These are phyloP conservation scores for Metschnikowia chrysomelidarum DNA, from an alignment of 805 yeast genomes.

Conservation along the genomic window DNA sequence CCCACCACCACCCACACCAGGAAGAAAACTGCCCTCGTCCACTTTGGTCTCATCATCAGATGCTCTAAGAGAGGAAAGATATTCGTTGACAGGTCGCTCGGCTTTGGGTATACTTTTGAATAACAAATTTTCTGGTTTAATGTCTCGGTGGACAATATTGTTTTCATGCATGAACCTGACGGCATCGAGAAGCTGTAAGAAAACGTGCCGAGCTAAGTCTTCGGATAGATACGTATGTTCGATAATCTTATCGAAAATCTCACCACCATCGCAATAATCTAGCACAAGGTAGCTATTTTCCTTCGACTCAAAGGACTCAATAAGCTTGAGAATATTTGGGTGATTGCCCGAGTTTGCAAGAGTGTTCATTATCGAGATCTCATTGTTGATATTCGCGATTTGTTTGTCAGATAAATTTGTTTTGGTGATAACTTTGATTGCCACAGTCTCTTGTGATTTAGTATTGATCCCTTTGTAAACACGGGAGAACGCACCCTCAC, in stretches of 20 bases:
- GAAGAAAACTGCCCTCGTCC: conserved; percentile 84
- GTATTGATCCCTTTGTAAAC: conserved; percentile 60
- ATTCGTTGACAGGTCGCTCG: conserved; percentile 41
- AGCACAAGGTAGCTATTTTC: conserved; percentile 66
- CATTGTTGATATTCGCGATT: conserved; percentile 71
- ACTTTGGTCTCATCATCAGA: conserved; percentile 70
- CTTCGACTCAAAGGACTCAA: conserved; percentile 63
- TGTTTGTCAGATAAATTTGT: conserved; percentile 61
- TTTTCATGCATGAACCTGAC: conserved; percentile 67
- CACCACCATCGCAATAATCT: conserved; percentile 78
- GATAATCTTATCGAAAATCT: conserved; percentile 65
- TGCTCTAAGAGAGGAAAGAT: conserved; percentile 44
- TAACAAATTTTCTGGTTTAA: conserved; percentile 76
- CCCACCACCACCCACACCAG: conserved; percentile 88
- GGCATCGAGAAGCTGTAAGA: conserved; percentile 61
- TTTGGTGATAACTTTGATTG: conserved; percentile 64
- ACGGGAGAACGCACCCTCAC: conserved; percentile 81
- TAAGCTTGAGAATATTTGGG: conserved; percentile 61
- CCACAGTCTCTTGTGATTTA: conserved; percentile 41
- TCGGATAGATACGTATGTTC: conserved; percentile 66
- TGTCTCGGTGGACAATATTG: conserved; percentile 81
- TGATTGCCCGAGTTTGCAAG: conserved; percentile 42
- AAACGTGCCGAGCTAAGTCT: conserved; percentile 61
- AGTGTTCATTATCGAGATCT: conserved; percentile 72
- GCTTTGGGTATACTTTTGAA: conserved; percentile 55